Evolutionary conservation across 257 asterid genomes (phyloP), one percentile per base, ranked within the genome.

Genomic region (Capsicum pubescens): DNA sequence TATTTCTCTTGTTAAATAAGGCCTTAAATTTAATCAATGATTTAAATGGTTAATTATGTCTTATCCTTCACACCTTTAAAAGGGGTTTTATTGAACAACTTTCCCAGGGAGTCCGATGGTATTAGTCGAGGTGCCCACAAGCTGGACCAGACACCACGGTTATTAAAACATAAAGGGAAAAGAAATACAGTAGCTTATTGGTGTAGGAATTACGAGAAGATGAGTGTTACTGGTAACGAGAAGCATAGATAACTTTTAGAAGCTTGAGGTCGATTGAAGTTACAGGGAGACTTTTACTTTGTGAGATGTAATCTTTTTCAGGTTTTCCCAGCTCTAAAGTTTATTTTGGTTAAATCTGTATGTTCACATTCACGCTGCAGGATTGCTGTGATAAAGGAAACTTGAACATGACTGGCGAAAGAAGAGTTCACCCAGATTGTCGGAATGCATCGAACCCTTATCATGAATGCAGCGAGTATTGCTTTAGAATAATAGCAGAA

Each of bases 391-490:
- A 52, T 54, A 54, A 54, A 55, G 50, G 81, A 77, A 77, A 54
- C 14, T 54, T 13, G n/a, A 68, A 46, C 80, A 89, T 91, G 94
- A 84, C 74, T 64, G 88, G 86, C 83, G 91, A 87, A 72, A 91
- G 97, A 70, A 87, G 90, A 64, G 95, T 91, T 83, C 94, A 91
- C 86, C 95, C 98, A 15, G 94, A 88, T 84, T 94, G 95, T 88
- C 89, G 91, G 83, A 92, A 94, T 55, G 90, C 95, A 39, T 84
- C 93, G 4, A 93, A 92, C 85, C 95, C 95, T 0, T 93, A 88
- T 82, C 97, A 92, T 83, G 95, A 88, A 84, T 94, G 97, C 82
- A 86, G 86, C 76, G 95, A 91, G 64, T 93, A 87, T 84, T 93
- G 96, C 91, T 91, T 94, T 89, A 85, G 39, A 67, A 67, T 92